Evolutionary conservation across 2,329 filamentous ascomycete species (phyloP).

Genomic region (Penicillium sp.): DNA sequence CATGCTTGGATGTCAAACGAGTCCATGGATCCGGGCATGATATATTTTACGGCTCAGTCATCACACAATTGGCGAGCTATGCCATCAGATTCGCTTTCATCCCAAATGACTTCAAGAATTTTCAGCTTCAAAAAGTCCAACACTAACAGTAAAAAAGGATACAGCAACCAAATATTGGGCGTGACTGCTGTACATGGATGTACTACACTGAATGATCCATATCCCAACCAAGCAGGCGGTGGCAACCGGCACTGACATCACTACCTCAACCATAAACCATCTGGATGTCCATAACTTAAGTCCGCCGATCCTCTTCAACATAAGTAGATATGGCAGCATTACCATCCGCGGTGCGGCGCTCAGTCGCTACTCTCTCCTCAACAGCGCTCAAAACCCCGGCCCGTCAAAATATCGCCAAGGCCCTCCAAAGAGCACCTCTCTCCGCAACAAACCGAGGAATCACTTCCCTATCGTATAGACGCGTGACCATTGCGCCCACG

Average conservation of each 20-base stretch:
- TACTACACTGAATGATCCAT: neutral
- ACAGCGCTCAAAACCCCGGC: constrained; percentile 4
- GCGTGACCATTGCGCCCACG: neutral
- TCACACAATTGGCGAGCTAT: too few relatives aligned
- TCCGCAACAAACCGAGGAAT: constrained; percentile 17
- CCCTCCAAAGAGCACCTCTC: constrained; percentile 10
- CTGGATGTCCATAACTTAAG: neutral
- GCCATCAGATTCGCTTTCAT: too few relatives aligned
- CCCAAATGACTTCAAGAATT: too few relatives aligned
- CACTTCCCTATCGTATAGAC: constrained; percentile 3
- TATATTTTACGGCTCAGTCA: too few relatives aligned
- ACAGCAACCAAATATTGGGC: too few relatives aligned
- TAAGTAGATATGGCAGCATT: constrained; percentile 11
- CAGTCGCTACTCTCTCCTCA: constrained; percentile 1
- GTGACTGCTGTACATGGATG: neutral
- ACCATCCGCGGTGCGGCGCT: constrained; percentile 13
- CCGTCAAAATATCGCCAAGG: constrained; percentile 4
- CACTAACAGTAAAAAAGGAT: too few relatives aligned
- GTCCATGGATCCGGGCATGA: too few relatives aligned
- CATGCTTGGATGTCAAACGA: too few relatives aligned
- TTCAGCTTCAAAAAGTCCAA: too few relatives aligned
- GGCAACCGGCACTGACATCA: constrained; percentile 24
- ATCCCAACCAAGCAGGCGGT: constrained; percentile 16
- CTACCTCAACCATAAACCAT: neutral
- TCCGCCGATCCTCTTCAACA: neutral